These are phyloP conservation scores for Paramecium sexaurelia DNA, from an alignment of 73 alveolate genomes.

Conservation along the genomic window DNA sequence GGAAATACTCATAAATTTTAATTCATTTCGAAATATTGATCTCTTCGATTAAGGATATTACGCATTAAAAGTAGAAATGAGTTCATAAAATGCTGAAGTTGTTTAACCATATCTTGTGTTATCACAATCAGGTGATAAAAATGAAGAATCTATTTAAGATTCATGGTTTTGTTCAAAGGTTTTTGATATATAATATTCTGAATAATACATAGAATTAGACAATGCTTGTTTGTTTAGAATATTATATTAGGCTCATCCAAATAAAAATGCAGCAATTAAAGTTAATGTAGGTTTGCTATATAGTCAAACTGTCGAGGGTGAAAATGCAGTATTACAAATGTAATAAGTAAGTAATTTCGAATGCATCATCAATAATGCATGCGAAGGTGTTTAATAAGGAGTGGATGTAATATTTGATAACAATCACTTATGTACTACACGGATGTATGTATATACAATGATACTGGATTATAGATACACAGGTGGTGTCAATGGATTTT, in stretches of 20 bases:
- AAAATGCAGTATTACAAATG: background rate
- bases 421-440: background rate
- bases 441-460: background rate
- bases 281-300: background rate
- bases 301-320: background rate
- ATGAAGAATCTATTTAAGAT: background rate
- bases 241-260: conserved; percentile 29
- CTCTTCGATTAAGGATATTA: conserved; percentile 69
- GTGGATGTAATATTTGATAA: background rate
- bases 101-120: background rate
- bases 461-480: background rate
- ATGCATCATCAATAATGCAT: background rate
- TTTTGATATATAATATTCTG: conserved; percentile 9
- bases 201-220: conserved; percentile 34
- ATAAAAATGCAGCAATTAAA: background rate
- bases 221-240: conserved; percentile 10
- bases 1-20: conserved; percentile 41
- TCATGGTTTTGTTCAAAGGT: background rate
- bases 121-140: background rate
- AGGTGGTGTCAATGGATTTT: background rate
- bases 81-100: background rate
- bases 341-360: background rate
- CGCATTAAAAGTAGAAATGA: background rate
- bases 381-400: conserved; percentile 14
- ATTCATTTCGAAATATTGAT: conserved; percentile 64